Conservation (phyloP, 345 rosid species). For the Sapria himalayana region DNA sequence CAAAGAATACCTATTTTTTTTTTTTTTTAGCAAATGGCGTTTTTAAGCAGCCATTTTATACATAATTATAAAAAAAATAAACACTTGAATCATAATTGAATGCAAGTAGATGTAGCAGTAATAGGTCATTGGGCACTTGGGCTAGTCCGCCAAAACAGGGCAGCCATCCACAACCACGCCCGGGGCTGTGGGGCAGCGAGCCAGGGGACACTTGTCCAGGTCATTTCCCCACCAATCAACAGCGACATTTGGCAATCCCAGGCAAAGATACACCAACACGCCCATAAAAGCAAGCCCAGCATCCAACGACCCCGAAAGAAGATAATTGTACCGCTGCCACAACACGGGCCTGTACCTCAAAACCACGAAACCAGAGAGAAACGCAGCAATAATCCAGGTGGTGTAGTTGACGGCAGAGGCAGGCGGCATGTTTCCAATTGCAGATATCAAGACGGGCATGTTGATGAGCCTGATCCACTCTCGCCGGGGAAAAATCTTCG, state of each 20-base stretch:
- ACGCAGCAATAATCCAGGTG: conserved; percentile 63
- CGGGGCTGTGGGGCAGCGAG: conserved; percentile 62
- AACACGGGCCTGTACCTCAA: conserved; percentile 53
- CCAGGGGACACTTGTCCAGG: conserved; percentile 83
- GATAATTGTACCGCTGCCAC: conserved; percentile 82
- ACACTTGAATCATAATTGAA: no score
- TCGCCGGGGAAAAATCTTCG: conserved; percentile 52
- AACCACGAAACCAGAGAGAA: conserved; percentile 64
- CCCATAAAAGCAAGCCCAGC: conserved; percentile 98
- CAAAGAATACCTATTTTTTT: no score
- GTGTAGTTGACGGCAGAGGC: conserved; percentile 98
- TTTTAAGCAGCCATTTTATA: no score
- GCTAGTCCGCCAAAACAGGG: conserved; percentile 53
- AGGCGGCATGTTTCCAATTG: conserved; percentile 78
- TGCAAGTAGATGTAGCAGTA: no score
- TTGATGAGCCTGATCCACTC: conserved; percentile 78
- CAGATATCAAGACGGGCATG: conserved; percentile 80
- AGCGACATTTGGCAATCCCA: conserved; percentile 55
- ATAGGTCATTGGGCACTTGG: no score
- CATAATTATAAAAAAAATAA: no score
- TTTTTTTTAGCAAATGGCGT: no score
- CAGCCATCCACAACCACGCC: conserved; percentile 60
- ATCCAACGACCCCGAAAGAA: conserved; percentile 76
- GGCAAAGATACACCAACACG: conserved; percentile 54
- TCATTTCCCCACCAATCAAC: conserved; percentile 94